Base-by-base conservation (phyloP, 768 basidiomycete genomes). In the Pisolithus microcarpus region DNA sequence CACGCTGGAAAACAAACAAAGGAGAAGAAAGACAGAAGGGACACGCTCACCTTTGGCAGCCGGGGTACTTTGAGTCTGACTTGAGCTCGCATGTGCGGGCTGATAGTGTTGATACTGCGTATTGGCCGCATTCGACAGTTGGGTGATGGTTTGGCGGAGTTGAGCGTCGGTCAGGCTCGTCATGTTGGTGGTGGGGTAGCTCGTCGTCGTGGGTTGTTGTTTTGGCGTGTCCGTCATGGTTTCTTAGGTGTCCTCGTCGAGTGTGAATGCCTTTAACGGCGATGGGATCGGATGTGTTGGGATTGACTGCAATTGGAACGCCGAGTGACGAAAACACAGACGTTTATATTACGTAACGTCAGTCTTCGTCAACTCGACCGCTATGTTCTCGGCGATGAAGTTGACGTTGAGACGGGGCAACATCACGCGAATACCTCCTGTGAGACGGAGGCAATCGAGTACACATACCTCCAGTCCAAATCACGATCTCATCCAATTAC, bases 71-170 rank as follows among this genome's bases (percentile, higher is more conserved):
- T 38, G 50, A 58, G 67, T 15, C 34, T 34, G 34, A 15, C 34
- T 34, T 11, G 34, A 34, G 13, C 34, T 34, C 34, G 34, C 34
- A 34, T 34, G 34, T 49, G 69, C 57, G 11, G 68, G 46, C 28
- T 67, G 54, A 59, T 67, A 67, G 28, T 65, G 56, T 48, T 69
- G 72, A 36, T 69, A 65, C 44, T 72, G 71, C 40, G 56, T 63
- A 7, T 64, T 64, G 11, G 67, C 69, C 13, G 73, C 72, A 1
- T 66, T 72, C 43, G 70, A 72, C 8, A 75, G 58, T 59, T 84
- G 82, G 4, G 68, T 77, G 52, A 84, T 78, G 16, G 81, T 80
- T 61, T 85, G 81, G 24, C 74, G 71, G 43, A 87, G 74, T 57
- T 85, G 83, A 46, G 74, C 70, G 61, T 85, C 84, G 1, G 82